These are phyloP conservation scores for Asterella californica DNA, from an alignment of 225 moss, liverwort and hornwort genomes.

Conservation along the genomic window DNA sequence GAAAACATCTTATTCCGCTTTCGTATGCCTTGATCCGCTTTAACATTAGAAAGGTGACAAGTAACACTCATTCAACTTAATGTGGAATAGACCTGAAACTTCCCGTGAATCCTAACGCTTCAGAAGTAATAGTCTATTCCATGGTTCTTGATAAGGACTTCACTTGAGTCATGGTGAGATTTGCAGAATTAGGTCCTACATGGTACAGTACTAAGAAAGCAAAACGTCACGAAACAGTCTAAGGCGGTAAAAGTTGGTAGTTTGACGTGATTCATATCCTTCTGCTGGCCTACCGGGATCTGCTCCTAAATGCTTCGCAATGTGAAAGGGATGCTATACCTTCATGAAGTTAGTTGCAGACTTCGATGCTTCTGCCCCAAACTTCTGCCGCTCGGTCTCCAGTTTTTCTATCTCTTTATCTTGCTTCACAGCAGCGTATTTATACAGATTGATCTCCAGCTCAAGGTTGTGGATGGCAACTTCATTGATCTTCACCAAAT, in stretches of 20 bases:
- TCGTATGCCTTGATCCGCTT: not conserved
- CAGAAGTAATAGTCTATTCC: too few species aligned
- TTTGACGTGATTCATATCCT: not conserved
- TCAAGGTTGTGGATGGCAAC: conserved; percentile 69
- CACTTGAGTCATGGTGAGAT: too few species aligned
- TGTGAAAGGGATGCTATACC: conserved; percentile 18
- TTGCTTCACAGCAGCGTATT: conserved; percentile 51
- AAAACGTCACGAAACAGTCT: too few species aligned
- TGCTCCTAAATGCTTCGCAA: not conserved
- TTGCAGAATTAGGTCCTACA: too few species aligned
- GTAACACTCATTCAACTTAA: not conserved
- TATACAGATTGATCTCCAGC: conserved; percentile 54
- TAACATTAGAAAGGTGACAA: not conserved
- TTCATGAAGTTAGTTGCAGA: conserved; percentile 55
- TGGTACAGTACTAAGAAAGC: too few species aligned
- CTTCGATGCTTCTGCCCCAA: conserved; percentile 43
- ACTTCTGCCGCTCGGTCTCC: conserved; percentile 45
- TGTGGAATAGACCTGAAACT: not conserved
- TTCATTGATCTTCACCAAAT: conserved; percentile 61
- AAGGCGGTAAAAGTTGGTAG: not conserved
- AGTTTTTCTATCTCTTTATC: conserved; percentile 46
- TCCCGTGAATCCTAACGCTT: too few species aligned
- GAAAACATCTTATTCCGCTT: not conserved
- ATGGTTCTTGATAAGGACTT: too few species aligned
- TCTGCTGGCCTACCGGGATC: not conserved